phyloP scores from a whole-genome alignment of 306 rosid species.

The Geum urbanum region DNA sequence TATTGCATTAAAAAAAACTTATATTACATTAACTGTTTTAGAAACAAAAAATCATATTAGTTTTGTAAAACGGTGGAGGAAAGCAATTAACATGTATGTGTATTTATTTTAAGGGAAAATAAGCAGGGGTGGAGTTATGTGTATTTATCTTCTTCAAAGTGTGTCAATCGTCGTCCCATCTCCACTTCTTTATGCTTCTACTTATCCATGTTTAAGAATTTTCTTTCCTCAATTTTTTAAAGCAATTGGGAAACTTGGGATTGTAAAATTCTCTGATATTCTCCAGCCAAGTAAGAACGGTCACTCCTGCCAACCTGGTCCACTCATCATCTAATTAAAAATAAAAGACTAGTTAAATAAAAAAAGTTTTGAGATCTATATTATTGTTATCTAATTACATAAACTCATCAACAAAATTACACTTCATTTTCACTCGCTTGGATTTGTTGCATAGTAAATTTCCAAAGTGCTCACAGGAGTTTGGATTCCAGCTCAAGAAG shows the following conservation, averaged over 20 bases:
- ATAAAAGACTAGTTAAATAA: too few species aligned
- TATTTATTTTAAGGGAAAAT: too few species aligned
- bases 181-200: slow-evolving; percentile 26
- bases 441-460: not conserved
- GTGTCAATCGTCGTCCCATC: slow-evolving; percentile 25
- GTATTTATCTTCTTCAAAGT: not conserved
- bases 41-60: too few species aligned
- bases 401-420: not conserved
- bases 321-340: slow-evolving; percentile 4
- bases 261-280: slow-evolving; percentile 21
- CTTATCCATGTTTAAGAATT: slow-evolving; percentile 28
- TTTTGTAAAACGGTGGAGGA: too few species aligned
- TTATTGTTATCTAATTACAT: too few species aligned
- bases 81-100: too few species aligned
- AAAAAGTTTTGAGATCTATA: too few species aligned
- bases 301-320: slow-evolving; percentile 40
- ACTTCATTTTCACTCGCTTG: not conserved
- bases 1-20: too few species aligned
- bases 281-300: slow-evolving; percentile 35
- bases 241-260: slow-evolving; percentile 11
- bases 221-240: slow-evolving; percentile 9
- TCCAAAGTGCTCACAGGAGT: slow-evolving; percentile 10
- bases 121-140: too few species aligned
- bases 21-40: too few species aligned
- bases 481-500: slow-evolving; percentile 41